Conservation (phyloP, 495 filamentous ascomycete species). For the Cenococcum geophilum region DNA sequence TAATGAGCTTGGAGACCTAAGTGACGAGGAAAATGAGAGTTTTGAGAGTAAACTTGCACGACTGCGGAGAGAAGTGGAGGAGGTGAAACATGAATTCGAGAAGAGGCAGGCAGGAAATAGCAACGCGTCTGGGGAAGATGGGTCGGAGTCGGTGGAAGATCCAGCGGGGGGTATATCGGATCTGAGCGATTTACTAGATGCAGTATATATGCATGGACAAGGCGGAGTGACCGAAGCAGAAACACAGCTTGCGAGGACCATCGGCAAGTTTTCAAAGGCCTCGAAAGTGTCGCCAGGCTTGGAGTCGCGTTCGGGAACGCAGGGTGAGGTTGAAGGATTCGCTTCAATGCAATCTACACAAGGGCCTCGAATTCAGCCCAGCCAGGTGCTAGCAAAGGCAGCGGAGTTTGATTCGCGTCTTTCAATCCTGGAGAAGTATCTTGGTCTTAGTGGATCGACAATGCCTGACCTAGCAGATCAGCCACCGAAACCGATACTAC, state of each 20-base stretch:
- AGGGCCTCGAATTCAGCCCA: conserved; percentile 16
- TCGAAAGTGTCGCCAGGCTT: background rate
- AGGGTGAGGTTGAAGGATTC: conserved; percentile 10
- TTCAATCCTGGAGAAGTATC: conserved; percentile 65
- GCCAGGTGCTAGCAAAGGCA: conserved; percentile 57
- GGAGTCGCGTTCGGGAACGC: conserved; percentile 12
- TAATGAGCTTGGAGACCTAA: conserved; percentile 57
- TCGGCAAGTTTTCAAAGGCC: conserved; percentile 26
- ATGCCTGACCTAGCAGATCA: conserved; percentile 57
- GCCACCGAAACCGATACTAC: conserved; percentile 60
- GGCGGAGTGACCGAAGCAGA: conserved; percentile 25
- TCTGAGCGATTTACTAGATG: conserved; percentile 30
- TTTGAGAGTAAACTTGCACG: conserved; percentile 67
- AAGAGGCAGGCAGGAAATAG: conserved; percentile 25
- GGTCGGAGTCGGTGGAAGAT: conserved; percentile 17
- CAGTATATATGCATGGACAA: conserved; percentile 24
- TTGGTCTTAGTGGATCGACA: conserved; percentile 67
- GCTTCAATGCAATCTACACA: conserved; percentile 8
- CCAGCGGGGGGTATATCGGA: conserved; percentile 22
- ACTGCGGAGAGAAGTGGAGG: conserved; percentile 38
- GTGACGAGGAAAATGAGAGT: conserved; percentile 53
- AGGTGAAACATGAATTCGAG: conserved; percentile 36
- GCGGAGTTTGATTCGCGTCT: conserved; percentile 84
- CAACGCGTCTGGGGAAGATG: conserved; percentile 17
- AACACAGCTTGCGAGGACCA: conserved; percentile 19